phyloP scores from a whole-genome alignment of 495 filamentous ascomycete species.

The Bacidia gigantensis region DNA sequence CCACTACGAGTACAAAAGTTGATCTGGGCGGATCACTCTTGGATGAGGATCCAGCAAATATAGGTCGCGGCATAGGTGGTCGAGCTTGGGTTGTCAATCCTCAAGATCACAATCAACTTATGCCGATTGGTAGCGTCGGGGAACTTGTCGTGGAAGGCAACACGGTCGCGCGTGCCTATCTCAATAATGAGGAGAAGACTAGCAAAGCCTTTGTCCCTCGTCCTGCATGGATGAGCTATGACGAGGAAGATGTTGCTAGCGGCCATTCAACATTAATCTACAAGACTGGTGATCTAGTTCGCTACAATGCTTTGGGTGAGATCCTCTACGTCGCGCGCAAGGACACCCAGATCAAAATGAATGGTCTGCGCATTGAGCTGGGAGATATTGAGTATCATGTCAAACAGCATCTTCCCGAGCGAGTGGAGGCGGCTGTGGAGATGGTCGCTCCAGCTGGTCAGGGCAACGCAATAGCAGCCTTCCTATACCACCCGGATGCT shows the following conservation, averaged over 20 bases:
- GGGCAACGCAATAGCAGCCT: constrained; percentile 29
- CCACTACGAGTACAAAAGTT: constrained; percentile 20
- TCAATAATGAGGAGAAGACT: constrained; percentile 34
- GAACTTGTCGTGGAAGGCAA: constrained; percentile 45
- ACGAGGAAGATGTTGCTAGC: constrained; percentile 10
- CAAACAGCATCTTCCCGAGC: constrained; percentile 14
- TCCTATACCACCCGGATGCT: constrained; percentile 12
- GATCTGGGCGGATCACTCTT: constrained; percentile 1
- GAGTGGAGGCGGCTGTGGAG: constrained; percentile 31
- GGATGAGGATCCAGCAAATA: constrained; percentile 15
- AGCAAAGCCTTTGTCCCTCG: constrained; percentile 30
- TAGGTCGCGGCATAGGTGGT: constrained; percentile 28
- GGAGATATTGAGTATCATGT: constrained; percentile 29
- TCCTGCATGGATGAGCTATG: constrained; percentile 28
- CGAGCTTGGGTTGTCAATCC: constrained; percentile 37
- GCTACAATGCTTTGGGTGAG: constrained; percentile 33
- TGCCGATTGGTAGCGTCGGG: constrained; percentile 38
- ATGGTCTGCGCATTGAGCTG: constrained; percentile 29
- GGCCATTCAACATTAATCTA: constrained; percentile 28
- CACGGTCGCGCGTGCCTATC: constrained; percentile 35
- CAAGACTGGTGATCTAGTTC: constrained; percentile 44
- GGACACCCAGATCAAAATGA: constrained; percentile 41
- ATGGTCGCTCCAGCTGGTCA: constrained; percentile 30
- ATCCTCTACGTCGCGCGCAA: constrained; percentile 39
- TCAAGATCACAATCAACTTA: constrained; percentile 31